Conservation (phyloP, 1,284 basidiomycete genomes). For the Malassezia dermatis region DNA sequence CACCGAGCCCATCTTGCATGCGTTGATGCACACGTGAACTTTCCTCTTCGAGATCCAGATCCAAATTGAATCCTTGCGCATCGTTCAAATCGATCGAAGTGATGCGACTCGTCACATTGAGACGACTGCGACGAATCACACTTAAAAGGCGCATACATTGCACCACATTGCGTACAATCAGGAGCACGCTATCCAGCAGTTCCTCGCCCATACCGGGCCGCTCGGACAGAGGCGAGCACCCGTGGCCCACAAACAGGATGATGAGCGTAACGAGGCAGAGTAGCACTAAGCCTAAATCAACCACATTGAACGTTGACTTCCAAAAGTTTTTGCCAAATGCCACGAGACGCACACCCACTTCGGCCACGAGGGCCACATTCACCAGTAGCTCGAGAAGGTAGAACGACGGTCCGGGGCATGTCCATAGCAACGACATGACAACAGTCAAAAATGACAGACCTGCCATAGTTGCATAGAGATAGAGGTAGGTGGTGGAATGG, state of each 20-base stretch:
- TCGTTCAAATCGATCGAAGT: slow-evolving; percentile 35
- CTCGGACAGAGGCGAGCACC: slow-evolving; percentile 35
- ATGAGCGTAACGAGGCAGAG: slow-evolving; percentile 40
- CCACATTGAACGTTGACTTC: slow-evolving; percentile 43
- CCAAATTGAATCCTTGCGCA: slow-evolving; percentile 32
- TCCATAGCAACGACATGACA: slow-evolving; percentile 29
- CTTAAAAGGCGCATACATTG: slow-evolving; percentile 39
- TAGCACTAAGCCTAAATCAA: slow-evolving; percentile 39
- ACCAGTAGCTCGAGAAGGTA: slow-evolving; percentile 40
- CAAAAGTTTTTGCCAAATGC: slow-evolving; percentile 47
- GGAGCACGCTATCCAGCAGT: slow-evolving; percentile 38
- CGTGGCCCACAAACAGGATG: slow-evolving; percentile 42
- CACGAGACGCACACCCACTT: slow-evolving; percentile 36
- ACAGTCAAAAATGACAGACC: slow-evolving; percentile 39
- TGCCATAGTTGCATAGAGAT: slow-evolving; percentile 45
- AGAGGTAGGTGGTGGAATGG: slow-evolving; percentile 42
- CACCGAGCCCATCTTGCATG: slow-evolving; percentile 39
- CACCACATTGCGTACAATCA: slow-evolving; percentile 41
- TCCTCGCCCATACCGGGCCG: slow-evolving; percentile 38
- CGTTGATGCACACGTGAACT: slow-evolving; percentile 37
- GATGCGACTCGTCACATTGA: slow-evolving; percentile 33
- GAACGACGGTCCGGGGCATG: slow-evolving; percentile 41
- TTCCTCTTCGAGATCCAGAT: slow-evolving; percentile 44
- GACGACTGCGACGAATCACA: slow-evolving; percentile 36
- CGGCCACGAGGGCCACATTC: slow-evolving; percentile 40